Evolutionary conservation across 768 basidiomycete species (phyloP).

Genomic region (Panaeolus cyanescens): DNA sequence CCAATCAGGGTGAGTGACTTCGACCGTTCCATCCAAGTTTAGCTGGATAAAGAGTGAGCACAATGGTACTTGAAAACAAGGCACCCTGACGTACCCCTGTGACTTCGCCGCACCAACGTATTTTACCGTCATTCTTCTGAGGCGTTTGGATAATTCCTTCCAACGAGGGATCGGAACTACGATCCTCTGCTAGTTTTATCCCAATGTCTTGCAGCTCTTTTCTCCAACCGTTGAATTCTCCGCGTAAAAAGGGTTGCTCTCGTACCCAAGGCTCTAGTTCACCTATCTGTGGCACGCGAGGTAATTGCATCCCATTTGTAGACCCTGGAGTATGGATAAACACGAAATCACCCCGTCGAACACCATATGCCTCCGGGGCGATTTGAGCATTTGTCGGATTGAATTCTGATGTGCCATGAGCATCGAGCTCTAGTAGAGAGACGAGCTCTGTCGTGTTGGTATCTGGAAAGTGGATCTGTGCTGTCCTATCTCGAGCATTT

Average conservation of each 20-base stretch:
- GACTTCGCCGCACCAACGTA: constrained; percentile 90
- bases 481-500: constrained; percentile 70
- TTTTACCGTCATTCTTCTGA: constrained; percentile 33
- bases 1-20: constrained; percentile 70
- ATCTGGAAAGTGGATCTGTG: constrained; percentile 61
- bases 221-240: constrained; percentile 68
- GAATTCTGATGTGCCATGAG: constrained; percentile 68
- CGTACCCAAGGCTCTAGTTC: constrained; percentile 82
- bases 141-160: constrained; percentile 49
- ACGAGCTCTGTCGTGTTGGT: constrained; percentile 61
- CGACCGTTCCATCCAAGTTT: constrained; percentile 71
- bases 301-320: constrained; percentile 71
- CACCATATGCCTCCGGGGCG: constrained; percentile 67
- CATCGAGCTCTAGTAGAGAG: constrained; percentile 87
- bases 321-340: constrained; percentile 70
- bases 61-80: constrained; percentile 5
- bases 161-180: constrained; percentile 35
- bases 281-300: constrained; percentile 82
- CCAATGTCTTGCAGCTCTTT: constrained; percentile 73
- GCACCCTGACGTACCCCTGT: constrained; percentile 49
- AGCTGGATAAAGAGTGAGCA: constrained; percentile 43
- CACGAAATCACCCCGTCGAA: constrained; percentile 82
- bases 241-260: constrained; percentile 53
- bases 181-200: constrained; percentile 49
- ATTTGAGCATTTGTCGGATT: constrained; percentile 39